These are phyloP conservation scores for Hamigera avellanea DNA, from an alignment of 495 filamentous ascomycete species.

Conservation along the genomic window DNA sequence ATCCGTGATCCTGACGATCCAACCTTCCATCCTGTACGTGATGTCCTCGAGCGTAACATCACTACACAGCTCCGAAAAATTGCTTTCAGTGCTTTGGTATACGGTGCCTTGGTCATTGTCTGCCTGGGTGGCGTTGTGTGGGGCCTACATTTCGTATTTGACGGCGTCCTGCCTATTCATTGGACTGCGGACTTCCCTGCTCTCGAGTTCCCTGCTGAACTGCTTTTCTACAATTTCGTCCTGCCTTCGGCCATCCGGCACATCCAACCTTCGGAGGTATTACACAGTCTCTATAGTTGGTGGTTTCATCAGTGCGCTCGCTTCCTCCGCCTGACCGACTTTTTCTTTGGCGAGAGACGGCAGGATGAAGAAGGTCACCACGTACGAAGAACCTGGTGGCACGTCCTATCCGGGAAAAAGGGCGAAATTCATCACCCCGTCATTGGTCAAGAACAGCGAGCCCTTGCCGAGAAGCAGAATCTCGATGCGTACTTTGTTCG, in stretches of 20 bases:
- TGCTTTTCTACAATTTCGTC: constrained; percentile 93
- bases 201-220: constrained; percentile 86
- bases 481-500: constrained; percentile 43
- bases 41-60: constrained; percentile 90
- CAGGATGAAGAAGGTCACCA: constrained; percentile 72
- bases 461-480: constrained; percentile 21
- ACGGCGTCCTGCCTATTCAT: constrained; percentile 73
- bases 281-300: constrained; percentile 84
- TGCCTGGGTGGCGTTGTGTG: constrained; percentile 95
- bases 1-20: constrained; percentile 98
- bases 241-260: constrained; percentile 75
- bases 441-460: constrained; percentile 22
- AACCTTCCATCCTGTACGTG: constrained; percentile 93
- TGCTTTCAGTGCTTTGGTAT: constrained; percentile 87
- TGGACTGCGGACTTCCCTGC: constrained; percentile 86
- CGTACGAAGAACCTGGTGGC: constrained; percentile 43
- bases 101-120: constrained; percentile 82
- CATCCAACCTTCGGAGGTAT: constrained; percentile 70
- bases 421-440: constrained; percentile 40
- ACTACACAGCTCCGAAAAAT: constrained; percentile 94
- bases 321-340: constrained; percentile 70
- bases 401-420: constrained; percentile 31
- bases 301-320: constrained; percentile 89
- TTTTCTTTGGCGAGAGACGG: constrained; percentile 76
- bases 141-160: constrained; percentile 57